Conservation (phyloP, 2,329 filamentous ascomycete species). For the Aspergillus jensenii region DNA sequence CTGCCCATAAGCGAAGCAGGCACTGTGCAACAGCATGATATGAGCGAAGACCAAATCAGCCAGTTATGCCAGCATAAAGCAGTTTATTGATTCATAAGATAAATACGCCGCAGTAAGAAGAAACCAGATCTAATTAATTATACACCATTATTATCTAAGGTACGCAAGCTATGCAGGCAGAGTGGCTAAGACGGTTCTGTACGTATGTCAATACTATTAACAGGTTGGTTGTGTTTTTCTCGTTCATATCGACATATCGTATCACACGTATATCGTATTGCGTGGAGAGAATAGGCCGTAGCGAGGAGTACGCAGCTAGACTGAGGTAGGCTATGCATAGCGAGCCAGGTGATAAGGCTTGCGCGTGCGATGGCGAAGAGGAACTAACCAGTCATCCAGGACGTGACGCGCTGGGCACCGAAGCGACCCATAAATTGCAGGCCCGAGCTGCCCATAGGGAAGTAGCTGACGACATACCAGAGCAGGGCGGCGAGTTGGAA, state of each 20-base stretch:
- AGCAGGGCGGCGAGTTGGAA: slow-evolving; percentile 78
- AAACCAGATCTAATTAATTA: background rate
- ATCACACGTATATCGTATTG: background rate
- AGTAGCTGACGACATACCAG: slow-evolving; percentile 97
- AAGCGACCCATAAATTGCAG: slow-evolving; percentile 83
- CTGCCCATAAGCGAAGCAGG: background rate
- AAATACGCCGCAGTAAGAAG: background rate
- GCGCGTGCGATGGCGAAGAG: background rate
- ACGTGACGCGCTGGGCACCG: slow-evolving; percentile 76
- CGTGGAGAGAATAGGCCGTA: too few relatives aligned
- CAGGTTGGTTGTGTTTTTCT: background rate
- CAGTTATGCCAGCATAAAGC: too few relatives aligned
- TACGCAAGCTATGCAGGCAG: too few relatives aligned
- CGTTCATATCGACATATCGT: background rate
- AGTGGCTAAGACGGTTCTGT: background rate
- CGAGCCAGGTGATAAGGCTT: background rate
- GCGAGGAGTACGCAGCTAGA: background rate
- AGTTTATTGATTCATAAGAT: background rate
- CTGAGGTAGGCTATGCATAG: background rate
- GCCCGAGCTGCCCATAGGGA: slow-evolving; percentile 91
- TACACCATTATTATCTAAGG: background rate
- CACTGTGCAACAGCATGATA: background rate
- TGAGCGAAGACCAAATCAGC: too few relatives aligned
- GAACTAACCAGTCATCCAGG: slow-evolving; percentile 77
- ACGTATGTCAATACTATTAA: background rate